phyloP scores from a whole-genome alignment of 2,329 filamentous ascomycete genomes.

The Zelopaecilomyces penicillatus region DNA sequence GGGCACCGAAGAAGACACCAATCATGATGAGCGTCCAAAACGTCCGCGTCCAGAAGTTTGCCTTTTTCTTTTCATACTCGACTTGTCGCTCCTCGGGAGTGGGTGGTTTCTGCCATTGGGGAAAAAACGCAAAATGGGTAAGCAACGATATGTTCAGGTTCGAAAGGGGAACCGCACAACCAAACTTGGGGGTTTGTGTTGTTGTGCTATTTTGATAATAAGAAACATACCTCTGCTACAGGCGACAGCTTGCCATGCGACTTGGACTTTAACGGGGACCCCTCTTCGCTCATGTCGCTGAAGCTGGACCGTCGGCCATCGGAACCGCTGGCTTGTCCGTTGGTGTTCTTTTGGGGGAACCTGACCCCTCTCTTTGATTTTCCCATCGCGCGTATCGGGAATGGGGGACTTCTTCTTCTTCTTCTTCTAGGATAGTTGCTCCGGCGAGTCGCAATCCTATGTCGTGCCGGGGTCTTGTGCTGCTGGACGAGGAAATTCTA shows the following conservation, averaged over 20 bases:
- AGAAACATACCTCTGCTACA: constrained; percentile 26
- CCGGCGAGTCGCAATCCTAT: background rate
- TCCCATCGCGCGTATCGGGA: constrained; percentile 19
- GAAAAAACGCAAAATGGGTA: no score
- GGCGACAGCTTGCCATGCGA: constrained; percentile 22
- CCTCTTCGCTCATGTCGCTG: constrained; percentile 58
- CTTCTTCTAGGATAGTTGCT: background rate
- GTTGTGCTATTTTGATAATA: background rate
- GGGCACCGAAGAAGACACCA: constrained; percentile 76
- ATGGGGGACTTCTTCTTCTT: no score
- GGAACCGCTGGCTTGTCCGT: constrained; percentile 29
- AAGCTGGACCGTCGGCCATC: constrained; percentile 61
- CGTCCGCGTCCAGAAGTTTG: constrained; percentile 91
- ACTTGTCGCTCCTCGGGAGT: constrained; percentile 33
- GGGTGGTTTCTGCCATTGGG: constrained; percentile 31
- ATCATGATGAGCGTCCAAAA: constrained; percentile 99
- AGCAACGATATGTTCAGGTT: background rate
- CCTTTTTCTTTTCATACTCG: constrained; percentile 97
- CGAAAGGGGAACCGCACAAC: background rate
- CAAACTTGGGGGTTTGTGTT: background rate
- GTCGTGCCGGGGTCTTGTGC: background rate
- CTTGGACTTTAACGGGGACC: constrained; percentile 24
- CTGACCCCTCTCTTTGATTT: constrained; percentile 43
- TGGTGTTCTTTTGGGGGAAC: constrained; percentile 44
- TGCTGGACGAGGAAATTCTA: no score